Evolutionary conservation across 1,139 yeast species (phyloP), one percentile per base, ranked within the genome.

Genomic region (Kazachstania sp.): DNA sequence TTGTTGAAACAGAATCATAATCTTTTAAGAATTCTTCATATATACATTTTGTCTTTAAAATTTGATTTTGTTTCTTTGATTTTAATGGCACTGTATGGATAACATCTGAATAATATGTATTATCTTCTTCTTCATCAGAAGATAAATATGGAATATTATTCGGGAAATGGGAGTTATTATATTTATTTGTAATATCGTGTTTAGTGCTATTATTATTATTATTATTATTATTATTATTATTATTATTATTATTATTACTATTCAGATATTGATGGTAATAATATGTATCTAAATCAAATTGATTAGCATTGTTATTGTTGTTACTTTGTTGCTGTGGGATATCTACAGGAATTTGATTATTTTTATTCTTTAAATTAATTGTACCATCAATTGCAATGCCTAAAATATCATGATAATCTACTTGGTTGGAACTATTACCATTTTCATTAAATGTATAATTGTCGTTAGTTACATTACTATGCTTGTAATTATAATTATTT

Each of bases 41-140:
- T 26, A 29, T 32, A 32, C 23, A 30, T n/a, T 20, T 31, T 15
- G 41, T 34, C 31, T 45, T 41, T 18, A 38, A 16, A 3, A 40
- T 15, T 12, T 35, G 19, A 23, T 34, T 26, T 8, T 39, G n/a
- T 26, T 37, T 32, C 5, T 26, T 37, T 37, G 46, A 23, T 16
- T 43, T 46, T 19, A 41, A 34, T 38, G 52, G 52, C 13, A 45
- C 47, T 4, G 52, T 45, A 20, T 48, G 51, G 20, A 48, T 35
- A 9, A 47, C 19, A 5, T 41, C 20, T 8, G 40, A 15, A 13
- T 26, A 28, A 31, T 12, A 16, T 2, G n/a, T 19, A 5, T n/a
- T 18, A 9, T 43, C 29, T 20, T 37, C n/a, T n/a, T n/a, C 15
- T 20, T 37, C 37, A 13, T 19, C 38, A 4, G 18, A 16, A 16